A percentile compares a stretch with the other conserved stretches of the same genome.
Evolutionary conservation across 75 land plant species (phyloP).

Genomic region (Pseudotsuga menziesii): DNA sequence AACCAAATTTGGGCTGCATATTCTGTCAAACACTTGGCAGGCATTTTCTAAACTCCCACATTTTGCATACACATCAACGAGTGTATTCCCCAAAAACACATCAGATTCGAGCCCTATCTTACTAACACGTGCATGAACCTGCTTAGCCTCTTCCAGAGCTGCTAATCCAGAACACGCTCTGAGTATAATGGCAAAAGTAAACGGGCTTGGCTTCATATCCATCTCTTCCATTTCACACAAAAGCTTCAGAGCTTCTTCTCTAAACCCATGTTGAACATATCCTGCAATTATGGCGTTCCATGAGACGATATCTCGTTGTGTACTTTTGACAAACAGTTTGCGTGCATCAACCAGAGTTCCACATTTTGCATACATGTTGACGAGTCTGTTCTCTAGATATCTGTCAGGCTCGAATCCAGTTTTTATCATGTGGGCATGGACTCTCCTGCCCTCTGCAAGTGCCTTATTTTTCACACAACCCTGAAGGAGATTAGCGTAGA

Average conservation of each 20-base stretch:
- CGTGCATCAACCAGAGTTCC: slow-evolving; percentile 54
- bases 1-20: neutral
- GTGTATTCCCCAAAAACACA: neutral
- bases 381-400: slow-evolving; percentile 46
- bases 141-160: neutral
- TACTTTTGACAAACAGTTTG: slow-evolving; percentile 31
- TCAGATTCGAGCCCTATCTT: neutral
- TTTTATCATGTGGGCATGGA: slow-evolving; percentile 20
- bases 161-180: neutral
- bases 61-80: neutral
- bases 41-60: neutral
- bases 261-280: neutral
- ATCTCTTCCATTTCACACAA: neutral
- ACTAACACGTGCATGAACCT: neutral
- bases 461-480: slow-evolving; percentile 42
- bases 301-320: neutral
- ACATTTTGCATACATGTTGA: slow-evolving; percentile 52
- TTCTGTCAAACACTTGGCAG: neutral
- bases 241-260: neutral
- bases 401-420: slow-evolving; percentile 37
- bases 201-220: neutral
- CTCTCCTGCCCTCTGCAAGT: slow-evolving; percentile 28
- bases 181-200: neutral
- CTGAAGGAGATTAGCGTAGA: slow-evolving; percentile 18
- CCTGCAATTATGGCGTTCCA: neutral